Evolutionary conservation across 2,329 filamentous ascomycete genomes (phyloP).

Genomic region (Microdochium trichocladiopsis): DNA sequence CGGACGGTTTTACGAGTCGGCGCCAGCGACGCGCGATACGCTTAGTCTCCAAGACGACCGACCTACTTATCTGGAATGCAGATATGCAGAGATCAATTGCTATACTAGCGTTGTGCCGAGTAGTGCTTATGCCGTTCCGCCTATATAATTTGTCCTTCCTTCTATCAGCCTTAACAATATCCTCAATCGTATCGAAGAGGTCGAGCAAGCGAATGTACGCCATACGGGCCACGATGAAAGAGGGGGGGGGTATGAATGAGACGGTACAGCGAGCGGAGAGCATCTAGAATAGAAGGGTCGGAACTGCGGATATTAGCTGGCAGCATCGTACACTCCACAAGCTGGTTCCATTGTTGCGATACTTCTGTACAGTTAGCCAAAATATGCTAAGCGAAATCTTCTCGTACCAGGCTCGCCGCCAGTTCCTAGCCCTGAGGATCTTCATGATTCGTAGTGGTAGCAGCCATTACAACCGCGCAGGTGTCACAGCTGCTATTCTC

Average conservation of each 20-base stretch:
- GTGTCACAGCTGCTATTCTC: background rate
- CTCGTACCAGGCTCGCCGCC: too few relatives aligned
- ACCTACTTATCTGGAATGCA: too few relatives aligned
- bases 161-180: background rate
- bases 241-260: too few relatives aligned
- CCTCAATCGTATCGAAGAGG: background rate
- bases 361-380: background rate
- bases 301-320: background rate
- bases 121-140: too few relatives aligned
- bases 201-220: background rate
- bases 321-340: background rate
- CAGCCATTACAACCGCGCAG: background rate
- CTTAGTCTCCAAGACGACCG: too few relatives aligned
- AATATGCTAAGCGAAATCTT: background rate
- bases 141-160: background rate
- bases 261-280: background rate
- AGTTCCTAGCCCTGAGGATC: background rate
- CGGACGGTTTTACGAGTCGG: too few relatives aligned
- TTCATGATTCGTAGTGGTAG: background rate
- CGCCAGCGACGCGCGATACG: too few relatives aligned
- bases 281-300: background rate
- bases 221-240: too few relatives aligned
- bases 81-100: too few relatives aligned
- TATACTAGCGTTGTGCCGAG: too few relatives aligned
- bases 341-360: background rate